Evolutionary conservation across 2,329 filamentous ascomycete species (phyloP), one percentile per base, ranked within the genome.

Genomic region (Raffaelea ambrosiae): DNA sequence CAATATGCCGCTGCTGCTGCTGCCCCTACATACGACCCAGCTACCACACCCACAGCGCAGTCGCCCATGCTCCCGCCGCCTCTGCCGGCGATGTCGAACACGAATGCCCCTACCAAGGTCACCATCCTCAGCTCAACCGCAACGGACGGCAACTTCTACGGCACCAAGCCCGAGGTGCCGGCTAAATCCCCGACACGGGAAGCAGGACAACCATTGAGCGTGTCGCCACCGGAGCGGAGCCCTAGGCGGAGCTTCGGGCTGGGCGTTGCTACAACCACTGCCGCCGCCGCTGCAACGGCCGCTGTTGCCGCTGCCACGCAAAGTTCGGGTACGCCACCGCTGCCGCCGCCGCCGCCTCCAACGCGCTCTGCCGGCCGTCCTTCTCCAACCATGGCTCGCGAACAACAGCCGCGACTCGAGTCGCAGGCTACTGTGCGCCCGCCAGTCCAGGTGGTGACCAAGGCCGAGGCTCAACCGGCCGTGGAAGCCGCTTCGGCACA

Each of bases 91-190:
- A 31, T 49, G 3, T 51, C 51, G 8, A 21, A 50, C 49, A 4
- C 53, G 55, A 14, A 48, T 51, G 40, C 42, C 3, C 4, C 42
- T 10, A 63, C 64, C 3, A 71, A 66, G 35, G 58, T 64, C 5
- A 62, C 63, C 11, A 58, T 64, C n/a, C 31, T 67, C 10, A 61
- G 57, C 21, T 58, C 58, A 14, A 54, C 60, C 1, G 58, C 59
- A 5, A 54, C 61, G 3, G 61, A 59, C 3, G 57, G 57, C 1
- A 63, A 61, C 31, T 58, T 62, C 44, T 59, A 65, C 19, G 66
- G 69, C 10, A 62, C 61, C 11, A 57, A 53, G 47, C 57, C 59
- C 4, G 66, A 69, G 36, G 54, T 64, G n/a, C 59, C 65, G 1
- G 56, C 56, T 22, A 67, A 62, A 51, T 51, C 35, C 5, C 35